These are phyloP conservation scores for Fusarium keratoplasticum DNA, from an alignment of 2,329 filamentous ascomycete genomes.

Conservation along the genomic window DNA sequence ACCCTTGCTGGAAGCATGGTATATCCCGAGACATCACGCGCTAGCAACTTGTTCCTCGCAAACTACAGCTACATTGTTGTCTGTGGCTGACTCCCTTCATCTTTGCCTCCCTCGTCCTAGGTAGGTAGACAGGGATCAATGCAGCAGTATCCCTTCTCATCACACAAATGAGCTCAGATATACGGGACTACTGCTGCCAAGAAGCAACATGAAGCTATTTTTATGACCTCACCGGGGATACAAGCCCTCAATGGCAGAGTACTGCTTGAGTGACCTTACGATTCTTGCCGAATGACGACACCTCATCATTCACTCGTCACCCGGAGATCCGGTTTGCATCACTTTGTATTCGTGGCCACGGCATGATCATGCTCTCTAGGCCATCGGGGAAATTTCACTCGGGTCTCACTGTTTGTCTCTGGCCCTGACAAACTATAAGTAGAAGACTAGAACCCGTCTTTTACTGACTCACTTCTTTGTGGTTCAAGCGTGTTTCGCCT, in stretches of 20 bases:
- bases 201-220: constrained; percentile 8
- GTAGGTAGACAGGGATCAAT: constrained; percentile 6
- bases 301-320: constrained; percentile 1
- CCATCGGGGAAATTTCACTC: neutral
- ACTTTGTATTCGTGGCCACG: neutral
- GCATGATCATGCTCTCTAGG: constrained; percentile 1
- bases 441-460: neutral
- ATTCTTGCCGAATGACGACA: constrained; percentile 8
- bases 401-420: neutral
- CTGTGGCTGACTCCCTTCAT: neutral
- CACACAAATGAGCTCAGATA: constrained; percentile 3
- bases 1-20: constrained; percentile 3
- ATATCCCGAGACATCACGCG: neutral
- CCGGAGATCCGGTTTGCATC: constrained; percentile 14
- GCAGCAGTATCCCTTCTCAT: constrained; percentile 3
- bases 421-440: constrained; percentile 24
- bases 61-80: neutral
- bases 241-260: neutral
- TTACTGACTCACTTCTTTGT: neutral
- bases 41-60: neutral
- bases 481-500: neutral
- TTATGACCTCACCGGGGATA: constrained; percentile 11
- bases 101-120: neutral
- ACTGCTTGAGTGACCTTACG: constrained; percentile 1
- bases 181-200: constrained; percentile 2